Percentiles rank a stretch among this genome's conserved stretches.
phyloP scores from a whole-genome alignment of 2,329 filamentous ascomycete species.

The Tolypocladium paradoxum region DNA sequence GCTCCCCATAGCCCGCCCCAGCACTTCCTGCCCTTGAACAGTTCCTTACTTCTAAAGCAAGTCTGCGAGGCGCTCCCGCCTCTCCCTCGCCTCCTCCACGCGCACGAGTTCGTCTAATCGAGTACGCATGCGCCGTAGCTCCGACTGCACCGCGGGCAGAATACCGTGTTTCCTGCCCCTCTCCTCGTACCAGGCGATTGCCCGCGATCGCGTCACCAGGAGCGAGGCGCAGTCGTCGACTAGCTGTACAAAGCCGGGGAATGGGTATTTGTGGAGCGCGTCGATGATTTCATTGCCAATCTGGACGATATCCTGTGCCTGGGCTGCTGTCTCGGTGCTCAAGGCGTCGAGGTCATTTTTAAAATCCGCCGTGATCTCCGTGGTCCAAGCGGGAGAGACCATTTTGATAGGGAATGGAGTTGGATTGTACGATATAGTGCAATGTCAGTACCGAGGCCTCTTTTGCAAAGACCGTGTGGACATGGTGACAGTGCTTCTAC shows the following conservation, averaged over 20 bases:
- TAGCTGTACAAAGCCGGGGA: background rate
- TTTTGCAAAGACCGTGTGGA: too few species aligned
- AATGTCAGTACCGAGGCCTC: background rate
- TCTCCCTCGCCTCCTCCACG: background rate
- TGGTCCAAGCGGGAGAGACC: background rate
- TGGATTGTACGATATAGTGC: background rate
- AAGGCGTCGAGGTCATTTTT: background rate
- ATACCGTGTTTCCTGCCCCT: background rate
- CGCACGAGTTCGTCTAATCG: background rate
- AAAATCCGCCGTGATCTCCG: background rate
- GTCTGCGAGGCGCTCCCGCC: background rate
- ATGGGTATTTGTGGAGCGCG: background rate
- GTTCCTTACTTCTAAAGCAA: too few species aligned
- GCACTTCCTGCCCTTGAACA: too few species aligned
- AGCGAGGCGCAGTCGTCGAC: background rate
- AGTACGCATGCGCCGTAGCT: background rate
- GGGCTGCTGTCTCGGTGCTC: background rate
- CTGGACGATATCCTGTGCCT: background rate
- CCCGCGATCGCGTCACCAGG: background rate
- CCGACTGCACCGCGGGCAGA: background rate
- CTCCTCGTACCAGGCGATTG: background rate
- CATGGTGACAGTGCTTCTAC: too few species aligned
- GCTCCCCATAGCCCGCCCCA: too few species aligned
- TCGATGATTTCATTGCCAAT: background rate
- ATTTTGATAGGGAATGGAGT: background rate